Evolutionary conservation across 2,329 filamentous ascomycete species (phyloP), one percentile per base, ranked within the genome.

Genomic region (Cercospora sp.): DNA sequence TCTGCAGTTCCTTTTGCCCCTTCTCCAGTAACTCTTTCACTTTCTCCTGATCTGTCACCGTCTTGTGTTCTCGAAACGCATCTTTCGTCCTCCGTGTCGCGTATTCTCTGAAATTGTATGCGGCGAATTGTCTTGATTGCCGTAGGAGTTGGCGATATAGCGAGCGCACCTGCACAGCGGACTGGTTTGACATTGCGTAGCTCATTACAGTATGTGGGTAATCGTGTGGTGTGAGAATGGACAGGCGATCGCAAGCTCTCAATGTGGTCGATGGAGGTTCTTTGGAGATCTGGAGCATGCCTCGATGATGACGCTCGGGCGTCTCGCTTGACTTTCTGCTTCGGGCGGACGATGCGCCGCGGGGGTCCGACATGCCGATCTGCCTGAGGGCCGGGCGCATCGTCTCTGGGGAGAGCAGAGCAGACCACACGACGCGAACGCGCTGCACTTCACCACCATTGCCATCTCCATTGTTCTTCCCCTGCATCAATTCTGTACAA

Each of bases 41-140:
- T 81, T 86, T 85, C 70, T 92, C 85, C 72, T 88, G 85, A 77
- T 97, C 95, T 57, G 87, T 83, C 75, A 93, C 90, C 65, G 81
- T 79, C 80, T 88, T 86, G 80, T 96, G 87, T 79, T 96, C 93
- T 75, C 91, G 87, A 81, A 98, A 99, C 4, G 92, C 90, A 83
- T 98, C 95, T 79, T 87, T 87, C 79, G 95, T 97, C 80, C 94
- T 88, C 78, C 95, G 90, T 81, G 90, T 91, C 64, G 95, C 94
- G 81, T 99, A 99, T 80, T 97, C 94, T 82, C 95, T 89, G 86
- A 97, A 99, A 83, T 98, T 99, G 85, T 98, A 99, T 74, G 91
- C 89, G 70, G 93, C 88, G 81, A 99, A 98, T 77, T 97, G 91
- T 70, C 87, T 86, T 70, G 93, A 89, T 80, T 95, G 91, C 75